Conservation (phyloP, 139 green algal genomes). For the Spirogloea muscicola region DNA sequence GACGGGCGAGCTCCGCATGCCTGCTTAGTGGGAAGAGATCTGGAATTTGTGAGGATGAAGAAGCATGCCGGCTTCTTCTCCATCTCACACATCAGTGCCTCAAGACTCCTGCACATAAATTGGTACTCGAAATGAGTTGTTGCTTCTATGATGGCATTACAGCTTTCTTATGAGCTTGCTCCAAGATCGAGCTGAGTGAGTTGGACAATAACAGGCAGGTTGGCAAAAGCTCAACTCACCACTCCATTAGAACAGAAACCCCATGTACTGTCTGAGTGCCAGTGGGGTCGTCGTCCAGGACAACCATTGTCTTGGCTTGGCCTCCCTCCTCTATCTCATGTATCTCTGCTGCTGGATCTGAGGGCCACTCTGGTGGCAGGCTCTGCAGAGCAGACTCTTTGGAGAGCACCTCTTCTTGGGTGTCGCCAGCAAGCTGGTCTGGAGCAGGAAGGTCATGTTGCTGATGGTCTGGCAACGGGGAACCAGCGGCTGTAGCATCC, state of each 20-base stretch:
- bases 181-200: no score
- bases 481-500: no score
- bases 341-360: conserved; percentile 19
- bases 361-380: conserved; percentile 27
- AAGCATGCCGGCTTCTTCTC: conserved; percentile 24
- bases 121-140: neutral
- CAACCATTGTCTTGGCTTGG: conserved; percentile 14
- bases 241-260: conserved; percentile 44
- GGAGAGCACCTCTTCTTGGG: neutral
- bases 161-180: no score
- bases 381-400: neutral
- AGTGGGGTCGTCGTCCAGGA: conserved; percentile 51
- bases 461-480: no score
- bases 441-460: no score
- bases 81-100: conserved; percentile 30
- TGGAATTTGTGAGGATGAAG: conserved; percentile 52
- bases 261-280: conserved; percentile 52
- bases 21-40: conserved; percentile 35
- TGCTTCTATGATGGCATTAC: no score
- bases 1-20: no score
- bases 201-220: no score
- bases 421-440: no score
- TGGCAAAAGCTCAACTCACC: conserved; percentile 36
- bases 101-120: conserved; percentile 30
- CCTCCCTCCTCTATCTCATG: neutral